Evolutionary conservation across 106 monocot genomes (phyloP), one percentile per base, ranked within the genome.

Genomic region (Dendrobium catenatum): DNA sequence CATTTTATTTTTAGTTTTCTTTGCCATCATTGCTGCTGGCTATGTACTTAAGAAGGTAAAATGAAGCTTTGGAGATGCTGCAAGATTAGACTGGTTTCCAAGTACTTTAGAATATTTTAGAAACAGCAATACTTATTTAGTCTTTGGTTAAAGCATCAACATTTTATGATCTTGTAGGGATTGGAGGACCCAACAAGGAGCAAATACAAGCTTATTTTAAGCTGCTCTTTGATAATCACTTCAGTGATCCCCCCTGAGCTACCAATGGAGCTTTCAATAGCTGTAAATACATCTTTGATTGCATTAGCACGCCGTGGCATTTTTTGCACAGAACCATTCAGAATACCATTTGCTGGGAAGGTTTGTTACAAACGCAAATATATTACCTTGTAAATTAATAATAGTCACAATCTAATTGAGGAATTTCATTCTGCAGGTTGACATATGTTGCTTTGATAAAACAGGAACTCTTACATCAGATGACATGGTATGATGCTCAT

Each of bases 311-410:
- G 95, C 29, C 89, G 90, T 82, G 99, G 99, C 72, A 95, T 99
- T 80, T 99, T 99, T 78, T 99, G 99, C 87, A 99, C 99, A 6
- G 99, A 99, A 78, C 99, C 99, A 81, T 99, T 99, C 79, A 93
- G 99, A 85, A 99, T 99, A 83, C 99, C 99, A n/a, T 99, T 95
- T 91, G 99, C 99, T 82, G 99, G 99, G 75, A 99, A 99, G 76
- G 76, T 76, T 44, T 19, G 76, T 26, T 49, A 10, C 22, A 49
- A 49, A 2, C 22, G 19, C 19, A 76, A 26, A 26, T 49, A n/a
- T 5, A 76, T 49, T 24, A 13, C 19, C 3, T 22, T 48, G 9
- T 43, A 46, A 22, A 49, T 26, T 51, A 48, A 19, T 48, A 4
- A 2, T 49, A 26, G 76, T 9, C 9, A 17, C 26, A 5, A 16